Evolutionary conservation across 176 grass and related monocot genomes (phyloP), one percentile per base, ranked within the genome.

Genomic region (Bothriochloa decipiens): DNA sequence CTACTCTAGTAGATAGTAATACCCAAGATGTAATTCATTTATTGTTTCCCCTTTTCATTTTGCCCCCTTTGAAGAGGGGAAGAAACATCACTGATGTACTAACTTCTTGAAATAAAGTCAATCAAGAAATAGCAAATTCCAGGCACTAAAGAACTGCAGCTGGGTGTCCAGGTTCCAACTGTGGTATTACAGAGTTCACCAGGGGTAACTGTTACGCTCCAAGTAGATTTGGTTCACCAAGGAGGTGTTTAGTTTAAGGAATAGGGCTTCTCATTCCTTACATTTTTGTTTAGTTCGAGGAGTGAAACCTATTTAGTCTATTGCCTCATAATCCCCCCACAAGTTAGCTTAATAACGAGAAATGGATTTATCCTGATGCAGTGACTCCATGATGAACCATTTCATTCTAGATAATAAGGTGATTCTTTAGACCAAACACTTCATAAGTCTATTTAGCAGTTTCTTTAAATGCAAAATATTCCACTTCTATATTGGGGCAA

Each of bases 11-110:
- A 67, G 65, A 46, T 74, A 72, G 74, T 14, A 79, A 74, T 46
- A 45, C 37, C 26, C 22, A 49, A 12, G 29, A 63, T 87, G 85
- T 70, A 91, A 82, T 92, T 90, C 58, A 42, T 82, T 83, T 58
- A 43, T 77, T 95, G 75, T 77, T 32, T 58, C 15, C 71, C 32
- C 18, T 42, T 73, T 43, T 23, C 78, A 35, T 57, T 25, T 45
- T 76, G 42, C 35, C 23, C 43, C 15, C 9, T 70, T 14, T 71
- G 65, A 68, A 85, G 78, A 94, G 50, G 47, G 63, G 41, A 16
- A 53, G 50, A 76, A 37, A 57, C 41, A 70, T 63, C 65, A 74
- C 60, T 35, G 41, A 76, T 87, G 70, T 87, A 91, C 89, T 65
- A 84, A 91, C 85, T 57, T 35, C 4, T 76, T 84, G 70, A 71